Conservation (phyloP, 2,329 filamentous ascomycete species). For the Aspergillus neotritici region DNA sequence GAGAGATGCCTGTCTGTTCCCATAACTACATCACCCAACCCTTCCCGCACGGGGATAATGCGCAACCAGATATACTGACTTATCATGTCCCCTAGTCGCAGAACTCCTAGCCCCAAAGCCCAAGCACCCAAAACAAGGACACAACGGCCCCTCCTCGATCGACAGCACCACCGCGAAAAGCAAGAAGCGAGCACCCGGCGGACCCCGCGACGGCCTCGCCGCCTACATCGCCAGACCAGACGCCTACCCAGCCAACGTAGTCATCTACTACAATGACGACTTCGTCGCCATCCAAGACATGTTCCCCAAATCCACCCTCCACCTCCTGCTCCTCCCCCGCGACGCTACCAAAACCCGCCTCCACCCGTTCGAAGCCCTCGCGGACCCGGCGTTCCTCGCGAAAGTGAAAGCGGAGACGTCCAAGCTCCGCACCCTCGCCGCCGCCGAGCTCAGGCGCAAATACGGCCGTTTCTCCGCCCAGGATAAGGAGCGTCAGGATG, state of each 20-base stretch:
- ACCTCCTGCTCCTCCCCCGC: conserved; percentile 82
- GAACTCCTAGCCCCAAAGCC: conserved; percentile 52
- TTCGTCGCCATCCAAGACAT: conserved; percentile 75
- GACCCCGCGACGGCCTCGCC: conserved; percentile 57
- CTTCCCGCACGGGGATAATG: background rate
- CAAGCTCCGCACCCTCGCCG: conserved; percentile 61
- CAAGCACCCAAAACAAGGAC: conserved; percentile 32
- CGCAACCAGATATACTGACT: background rate
- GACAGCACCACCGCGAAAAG: conserved; percentile 12
- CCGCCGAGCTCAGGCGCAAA: conserved; percentile 64
- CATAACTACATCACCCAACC: background rate
- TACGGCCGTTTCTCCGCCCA: conserved; percentile 59
- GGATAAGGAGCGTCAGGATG: conserved; percentile 60
- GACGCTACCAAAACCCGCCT: conserved; percentile 53
- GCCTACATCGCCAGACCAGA: conserved; percentile 62
- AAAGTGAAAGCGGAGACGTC: conserved; percentile 56
- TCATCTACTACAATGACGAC: conserved; percentile 62
- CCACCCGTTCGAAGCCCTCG: conserved; percentile 74
- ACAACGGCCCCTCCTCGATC: conserved; percentile 9
- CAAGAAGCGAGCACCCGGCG: conserved; percentile 32
- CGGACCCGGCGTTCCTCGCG: conserved; percentile 62
- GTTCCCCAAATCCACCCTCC: conserved; percentile 79
- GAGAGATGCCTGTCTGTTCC: conserved; percentile 33
- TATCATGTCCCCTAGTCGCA: conserved; percentile 37
- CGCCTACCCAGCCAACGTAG: conserved; percentile 51